These are phyloP conservation scores for Hypoxylon sp. DNA, from an alignment of 2,329 filamentous ascomycete genomes.

Conservation along the genomic window DNA sequence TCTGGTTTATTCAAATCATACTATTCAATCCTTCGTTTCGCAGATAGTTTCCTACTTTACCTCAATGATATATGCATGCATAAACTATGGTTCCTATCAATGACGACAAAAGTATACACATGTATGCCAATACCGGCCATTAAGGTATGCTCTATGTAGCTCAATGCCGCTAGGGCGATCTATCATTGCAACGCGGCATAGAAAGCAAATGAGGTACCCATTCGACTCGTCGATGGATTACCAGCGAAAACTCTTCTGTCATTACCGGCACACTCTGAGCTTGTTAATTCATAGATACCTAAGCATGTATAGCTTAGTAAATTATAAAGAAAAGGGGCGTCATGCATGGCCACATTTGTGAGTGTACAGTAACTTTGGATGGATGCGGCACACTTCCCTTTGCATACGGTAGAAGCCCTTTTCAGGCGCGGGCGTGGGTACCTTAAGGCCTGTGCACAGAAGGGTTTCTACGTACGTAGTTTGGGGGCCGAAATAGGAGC, in stretches of 20 bases:
- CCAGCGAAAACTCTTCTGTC: constrained; percentile 5
- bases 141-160: constrained; percentile 3
- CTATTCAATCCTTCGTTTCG: not conserved
- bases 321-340: constrained; percentile 9
- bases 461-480: constrained; percentile 22
- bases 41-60: not conserved
- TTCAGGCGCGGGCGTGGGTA: constrained; percentile 2
- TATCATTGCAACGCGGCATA: constrained; percentile 19
- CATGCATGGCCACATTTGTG: constrained; percentile 25
- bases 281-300: constrained; percentile 5
- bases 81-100: constrained; percentile 1
- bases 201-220: constrained; percentile 6
- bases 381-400: constrained; percentile 20
- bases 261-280: not conserved
- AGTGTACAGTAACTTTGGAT: constrained; percentile 20
- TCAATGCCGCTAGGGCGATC: constrained; percentile 18
- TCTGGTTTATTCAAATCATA: constrained; percentile 1
- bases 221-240: not conserved
- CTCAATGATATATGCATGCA: not conserved
- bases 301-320: constrained; percentile 1
- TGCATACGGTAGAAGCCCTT: constrained; percentile 31
- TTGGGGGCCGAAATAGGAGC: constrained; percentile 36
- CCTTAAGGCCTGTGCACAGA: constrained; percentile 21
- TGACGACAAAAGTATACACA: constrained; percentile 16
- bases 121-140: constrained; percentile 1